Percentiles rank a stretch among this genome's conserved stretches.
Evolutionary conservation across 2,329 filamentous ascomycete genomes (phyloP).

Genomic region (Scopulariopsis brevicaulis): DNA sequence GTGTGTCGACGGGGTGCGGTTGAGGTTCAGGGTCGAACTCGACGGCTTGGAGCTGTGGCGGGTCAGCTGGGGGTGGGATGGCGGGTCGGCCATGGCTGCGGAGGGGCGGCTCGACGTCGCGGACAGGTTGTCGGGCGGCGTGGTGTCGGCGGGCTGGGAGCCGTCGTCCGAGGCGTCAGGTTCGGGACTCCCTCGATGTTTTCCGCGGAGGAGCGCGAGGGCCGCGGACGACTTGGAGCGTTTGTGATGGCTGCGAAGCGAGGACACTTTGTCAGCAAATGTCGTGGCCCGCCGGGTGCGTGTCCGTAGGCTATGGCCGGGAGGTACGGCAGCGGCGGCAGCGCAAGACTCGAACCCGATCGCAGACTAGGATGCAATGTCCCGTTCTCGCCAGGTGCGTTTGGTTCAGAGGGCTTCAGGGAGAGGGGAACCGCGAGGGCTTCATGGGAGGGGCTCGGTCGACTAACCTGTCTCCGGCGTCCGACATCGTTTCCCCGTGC

Average conservation of each 20-base stretch:
- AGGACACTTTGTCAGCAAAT: conserved; percentile 4
- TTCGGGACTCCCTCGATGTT: conserved; percentile 27
- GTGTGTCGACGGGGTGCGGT: conserved; percentile 14
- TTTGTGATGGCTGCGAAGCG: conserved; percentile 27
- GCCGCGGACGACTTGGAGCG: conserved; percentile 41
- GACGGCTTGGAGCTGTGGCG: conserved; percentile 37
- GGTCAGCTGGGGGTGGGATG: conserved; percentile 18
- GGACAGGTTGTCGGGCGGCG: conserved; percentile 15
- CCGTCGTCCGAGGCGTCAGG: conserved; percentile 42
- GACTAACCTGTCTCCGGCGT: conserved; percentile 2
- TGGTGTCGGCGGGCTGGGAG: conserved; percentile 23
- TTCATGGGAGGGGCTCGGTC: neutral
- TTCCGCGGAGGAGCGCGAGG: conserved; percentile 42
- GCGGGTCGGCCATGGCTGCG: conserved; percentile 22
- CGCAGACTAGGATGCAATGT: neutral
- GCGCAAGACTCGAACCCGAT: neutral
- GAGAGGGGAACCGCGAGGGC: neutral
- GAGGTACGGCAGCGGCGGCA: neutral
- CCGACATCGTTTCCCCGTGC: conserved; percentile 7
- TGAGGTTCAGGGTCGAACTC: conserved; percentile 23
- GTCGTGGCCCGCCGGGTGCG: neutral
- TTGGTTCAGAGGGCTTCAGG: neutral
- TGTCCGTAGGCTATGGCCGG: neutral
- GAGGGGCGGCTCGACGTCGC: neutral
- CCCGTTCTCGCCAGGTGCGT: neutral